These are phyloP conservation scores for Globisporangium nodosum DNA, from an alignment of 352 stramenopile species.

Conservation along the genomic window DNA sequence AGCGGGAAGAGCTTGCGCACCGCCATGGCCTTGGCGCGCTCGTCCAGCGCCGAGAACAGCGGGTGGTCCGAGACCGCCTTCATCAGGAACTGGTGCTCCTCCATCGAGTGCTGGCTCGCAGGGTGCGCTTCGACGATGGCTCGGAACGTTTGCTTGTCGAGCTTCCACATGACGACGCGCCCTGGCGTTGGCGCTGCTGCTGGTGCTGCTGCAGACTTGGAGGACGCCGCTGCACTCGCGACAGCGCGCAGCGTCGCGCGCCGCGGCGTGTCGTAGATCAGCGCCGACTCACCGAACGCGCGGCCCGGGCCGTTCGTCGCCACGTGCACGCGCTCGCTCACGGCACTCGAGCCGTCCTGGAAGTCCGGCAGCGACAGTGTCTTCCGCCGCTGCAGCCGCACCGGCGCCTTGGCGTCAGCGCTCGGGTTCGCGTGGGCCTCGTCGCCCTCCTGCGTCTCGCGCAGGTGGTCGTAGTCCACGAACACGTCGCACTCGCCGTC, in stretches of 20 bases:
- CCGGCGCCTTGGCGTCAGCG: constrained; percentile 9
- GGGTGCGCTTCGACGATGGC: constrained; percentile 53
- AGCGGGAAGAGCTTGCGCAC: constrained; percentile 84
- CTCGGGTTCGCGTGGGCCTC: constrained; percentile 13
- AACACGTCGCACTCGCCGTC: constrained; percentile 76
- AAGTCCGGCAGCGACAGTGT: constrained; percentile 70
- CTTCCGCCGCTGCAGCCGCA: constrained; percentile 52
- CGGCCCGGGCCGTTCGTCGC: constrained; percentile 74
- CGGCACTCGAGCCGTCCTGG: constrained; percentile 44
- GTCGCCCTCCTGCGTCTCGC: constrained; percentile 28
- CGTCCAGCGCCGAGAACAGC: constrained; percentile 68
- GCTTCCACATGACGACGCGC: constrained; percentile 63
- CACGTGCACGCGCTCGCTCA: constrained; percentile 68
- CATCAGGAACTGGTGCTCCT: constrained; percentile 74
- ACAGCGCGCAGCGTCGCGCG: constrained; percentile 57
- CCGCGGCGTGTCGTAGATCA: constrained; percentile 83
- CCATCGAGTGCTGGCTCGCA: constrained; percentile 69
- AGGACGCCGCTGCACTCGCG: not conserved
- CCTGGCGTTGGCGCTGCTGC: not conserved
- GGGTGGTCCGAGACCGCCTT: constrained; percentile 62
- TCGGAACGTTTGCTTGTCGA: constrained; percentile 67
- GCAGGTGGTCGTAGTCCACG: constrained; percentile 76
- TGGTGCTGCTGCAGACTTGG: no score
- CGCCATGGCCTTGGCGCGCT: constrained; percentile 68
- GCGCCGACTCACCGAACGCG: constrained; percentile 75